Evolutionary conservation across 2,329 filamentous ascomycete species (phyloP), one percentile per base, ranked within the genome.

Genomic region (Botrytis sinoallii): DNA sequence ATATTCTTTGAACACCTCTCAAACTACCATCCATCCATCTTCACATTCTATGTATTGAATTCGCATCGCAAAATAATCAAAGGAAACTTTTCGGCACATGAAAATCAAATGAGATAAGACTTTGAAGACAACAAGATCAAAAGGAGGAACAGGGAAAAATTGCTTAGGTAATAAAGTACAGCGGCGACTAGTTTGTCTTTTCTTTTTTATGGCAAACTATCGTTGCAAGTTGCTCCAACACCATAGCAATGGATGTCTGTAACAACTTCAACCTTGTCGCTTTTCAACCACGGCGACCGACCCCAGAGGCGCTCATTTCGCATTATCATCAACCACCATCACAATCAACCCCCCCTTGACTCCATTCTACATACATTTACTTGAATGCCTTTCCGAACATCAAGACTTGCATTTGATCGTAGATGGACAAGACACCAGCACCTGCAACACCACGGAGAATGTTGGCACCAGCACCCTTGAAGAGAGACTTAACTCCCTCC

Each of bases 401-500:
- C 86, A 99, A 87, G 85, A 99, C 91, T 93, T 99, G 96, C 86
- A 93, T 93, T 91, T 98, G 95, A 87, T 99, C 96, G 89, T 99
- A 99, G 94, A 99, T 98, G 86, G 96, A 99, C 85, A 99, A 91
- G 85, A 99, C 96, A 99, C 96, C 96, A 89, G 96, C 96, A 94
- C 96, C 97, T 84, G 96, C 96, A 84, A 99, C 96, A 98, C 96
- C 97, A 97, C 96, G 96, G 89, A 99, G 96, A 85, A 99, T 99
- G 94, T 99, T 99, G 91, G 96, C 96, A 94, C 96, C 96, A 85
- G 96, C 96, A 95, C 96, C 96, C 94, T 99, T 99, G 95, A 99
- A 99, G 87, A 99, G 95, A 83, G 96, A 99, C 89, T 91, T 93
- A 87, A 97, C 88, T 91, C 96, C 96, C 90, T 98, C 96, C 88